phyloP scores from a whole-genome alignment of 1,284 basidiomycete genomes.

The Anthracocystis setariae region DNA sequence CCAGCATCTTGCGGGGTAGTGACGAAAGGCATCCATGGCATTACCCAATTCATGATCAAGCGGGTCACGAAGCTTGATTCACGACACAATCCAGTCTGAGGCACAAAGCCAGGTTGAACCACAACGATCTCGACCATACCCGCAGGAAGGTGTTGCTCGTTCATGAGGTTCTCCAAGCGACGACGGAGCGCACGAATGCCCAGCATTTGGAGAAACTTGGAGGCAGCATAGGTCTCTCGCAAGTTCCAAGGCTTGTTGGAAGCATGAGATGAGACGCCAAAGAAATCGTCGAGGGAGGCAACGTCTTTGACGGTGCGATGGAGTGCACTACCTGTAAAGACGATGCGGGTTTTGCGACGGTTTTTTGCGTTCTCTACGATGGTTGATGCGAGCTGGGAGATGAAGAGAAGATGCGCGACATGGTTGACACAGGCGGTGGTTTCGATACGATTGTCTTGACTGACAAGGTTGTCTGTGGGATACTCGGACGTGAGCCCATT shows the following conservation, averaged over 20 bases:
- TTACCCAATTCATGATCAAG: conserved; percentile 40
- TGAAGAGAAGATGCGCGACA: conserved; percentile 46
- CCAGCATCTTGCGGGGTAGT: conserved; percentile 35
- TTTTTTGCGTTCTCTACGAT: conserved; percentile 28
- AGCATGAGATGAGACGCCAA: conserved; percentile 14
- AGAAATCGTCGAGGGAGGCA: conserved; percentile 21
- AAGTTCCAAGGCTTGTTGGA: conserved; percentile 25
- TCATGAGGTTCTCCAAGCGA: conserved; percentile 13
- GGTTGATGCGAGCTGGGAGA: conserved; percentile 22
- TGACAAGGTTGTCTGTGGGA: conserved; percentile 22
- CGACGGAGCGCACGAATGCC: conserved; percentile 42
- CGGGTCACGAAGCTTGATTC: conserved; percentile 25
- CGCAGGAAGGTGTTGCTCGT: not conserved
- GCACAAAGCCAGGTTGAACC: conserved; percentile 48
- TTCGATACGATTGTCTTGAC: conserved; percentile 26
- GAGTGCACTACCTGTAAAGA: conserved; percentile 48
- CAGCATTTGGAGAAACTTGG: conserved; percentile 53
- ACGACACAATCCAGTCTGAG: conserved; percentile 31
- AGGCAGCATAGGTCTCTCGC: conserved; percentile 40
- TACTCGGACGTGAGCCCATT: conserved; percentile 1
- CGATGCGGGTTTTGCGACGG: conserved; percentile 40
- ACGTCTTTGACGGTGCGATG: conserved; percentile 37
- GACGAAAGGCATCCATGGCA: conserved; percentile 39
- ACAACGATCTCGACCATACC: conserved; percentile 33
- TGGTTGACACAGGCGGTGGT: conserved; percentile 51